Evolutionary conservation across 306 rosid genomes (phyloP), one percentile per base, ranked within the genome.

Genomic region (Quercus ilex): DNA sequence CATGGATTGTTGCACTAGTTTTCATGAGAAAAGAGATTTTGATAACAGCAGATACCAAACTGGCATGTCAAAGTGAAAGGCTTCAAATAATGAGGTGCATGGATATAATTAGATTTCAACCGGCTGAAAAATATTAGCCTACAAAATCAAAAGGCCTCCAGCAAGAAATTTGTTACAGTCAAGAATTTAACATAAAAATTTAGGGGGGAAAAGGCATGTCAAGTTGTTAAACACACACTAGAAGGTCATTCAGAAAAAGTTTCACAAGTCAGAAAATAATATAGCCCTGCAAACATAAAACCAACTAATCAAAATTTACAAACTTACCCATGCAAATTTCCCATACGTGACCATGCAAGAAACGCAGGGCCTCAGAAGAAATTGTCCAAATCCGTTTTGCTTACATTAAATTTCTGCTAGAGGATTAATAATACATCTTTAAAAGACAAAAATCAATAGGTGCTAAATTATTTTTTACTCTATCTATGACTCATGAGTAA

Each of bases 341-440:
- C 98, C 98, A 94, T 92, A 20, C 97, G 94, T 71, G 96, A 94
- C 94, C 98, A 94, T 7, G 98, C 92, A 81, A 94, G 98, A 85
- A 94, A 94, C 18, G 96, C 98, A 2, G 98, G 98, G 75, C 98
- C 98, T 78, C 98, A 97, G 64, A 94, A 94, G 90, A 91, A 94
- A 83, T 90, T 92, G 74, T 94, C 85, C 88, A 94, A 86, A 76
- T 92, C 89, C 19, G 90, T 86, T 77, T 11, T 83, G 85, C 86
- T 91, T 65, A 90, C 69, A 74, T 94, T 92, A 85, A 89, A 94
- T 83, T 90, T 92, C 87, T 94, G 91, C 86, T 84, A 84, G 23
- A 83, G 80, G 55, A 78, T 41, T 73, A 80, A 77, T 46, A 80
- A 20, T 20, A 77, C 1, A 76, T 78, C 77, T 76, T 62, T 3